A percentile compares a stretch with the other conserved stretches of the same genome.
Conservation (phyloP, 306 rosid species). For the Cajanus cajan region DNA sequence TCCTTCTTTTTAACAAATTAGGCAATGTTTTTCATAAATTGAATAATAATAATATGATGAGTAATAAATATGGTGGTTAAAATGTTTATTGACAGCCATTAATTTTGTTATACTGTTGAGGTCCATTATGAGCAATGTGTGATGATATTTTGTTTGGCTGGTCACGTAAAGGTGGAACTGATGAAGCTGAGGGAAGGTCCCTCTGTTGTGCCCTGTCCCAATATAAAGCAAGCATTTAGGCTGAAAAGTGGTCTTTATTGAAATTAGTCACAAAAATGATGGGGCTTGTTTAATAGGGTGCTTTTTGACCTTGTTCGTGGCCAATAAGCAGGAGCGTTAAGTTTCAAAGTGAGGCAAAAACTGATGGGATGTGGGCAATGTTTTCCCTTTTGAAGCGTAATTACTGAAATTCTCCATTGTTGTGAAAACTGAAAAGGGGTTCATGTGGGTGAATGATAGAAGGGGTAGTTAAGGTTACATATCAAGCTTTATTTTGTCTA, state of each 20-base stretch:
- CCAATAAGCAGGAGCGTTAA: conserved; percentile 34
- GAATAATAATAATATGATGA: too few relatives aligned
- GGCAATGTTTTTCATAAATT: too few relatives aligned
- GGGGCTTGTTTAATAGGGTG: conserved; percentile 7
- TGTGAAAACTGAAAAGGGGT: conserved; percentile 23
- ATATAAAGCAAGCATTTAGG: conserved; percentile 31
- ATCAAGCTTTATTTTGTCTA: conserved; percentile 29
- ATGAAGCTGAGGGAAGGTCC: conserved; percentile 22
- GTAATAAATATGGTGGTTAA: too few relatives aligned
- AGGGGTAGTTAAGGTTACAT: conserved; percentile 31
- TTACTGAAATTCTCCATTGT: conserved; percentile 28
- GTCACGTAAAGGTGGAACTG: conserved; percentile 50
- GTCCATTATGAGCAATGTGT: not conserved
- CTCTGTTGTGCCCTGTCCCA: conserved; percentile 31
- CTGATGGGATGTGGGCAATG: conserved; percentile 23
- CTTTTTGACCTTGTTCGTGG: conserved; percentile 44
- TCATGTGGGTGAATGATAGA: conserved; percentile 33
- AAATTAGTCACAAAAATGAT: conserved; percentile 20
- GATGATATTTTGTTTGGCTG: not conserved
- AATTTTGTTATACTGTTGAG: too few relatives aligned
- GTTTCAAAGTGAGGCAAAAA: conserved; percentile 28
- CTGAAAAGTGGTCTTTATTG: conserved; percentile 21
- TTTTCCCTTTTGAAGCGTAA: conserved; percentile 30
- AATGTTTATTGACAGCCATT: too few relatives aligned
- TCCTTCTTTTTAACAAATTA: not conserved